Conservation (phyloP, 805 yeast genomes). For the Priceomyces melissophilus region DNA sequence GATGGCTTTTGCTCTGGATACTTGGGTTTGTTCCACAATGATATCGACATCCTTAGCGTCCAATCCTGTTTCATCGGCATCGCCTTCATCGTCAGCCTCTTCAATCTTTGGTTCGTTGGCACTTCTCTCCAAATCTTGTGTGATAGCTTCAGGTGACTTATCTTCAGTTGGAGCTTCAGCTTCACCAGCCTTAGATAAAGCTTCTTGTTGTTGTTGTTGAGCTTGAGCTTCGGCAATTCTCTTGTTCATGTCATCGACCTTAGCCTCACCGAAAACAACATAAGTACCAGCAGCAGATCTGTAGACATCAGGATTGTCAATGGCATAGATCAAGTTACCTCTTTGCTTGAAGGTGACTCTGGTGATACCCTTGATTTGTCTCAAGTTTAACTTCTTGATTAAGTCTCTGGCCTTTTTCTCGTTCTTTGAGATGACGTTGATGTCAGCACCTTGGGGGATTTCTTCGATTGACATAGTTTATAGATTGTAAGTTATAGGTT, state of each 20-base stretch:
- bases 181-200: conserved; percentile 43
- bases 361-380: conserved; percentile 85
- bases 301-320: conserved; percentile 93
- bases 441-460: conserved; percentile 82
- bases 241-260: conserved; percentile 89
- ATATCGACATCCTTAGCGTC: conserved; percentile 78
- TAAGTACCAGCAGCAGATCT: conserved; percentile 90
- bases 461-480: conserved; percentile 52
- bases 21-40: conserved; percentile 88
- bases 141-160: conserved; percentile 74
- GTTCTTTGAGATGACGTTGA: conserved; percentile 78
- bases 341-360: conserved; percentile 95
- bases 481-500: conserved; percentile 12
- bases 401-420: conserved; percentile 94
- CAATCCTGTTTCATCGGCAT: conserved; percentile 82
- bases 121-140: conserved; percentile 76
- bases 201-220: conserved; percentile 58
- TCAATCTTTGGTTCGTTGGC: conserved; percentile 45
- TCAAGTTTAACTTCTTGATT: conserved; percentile 83
- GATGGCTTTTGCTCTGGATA: conserved; percentile 84
- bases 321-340: conserved; percentile 87
- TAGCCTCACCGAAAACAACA: conserved; percentile 97
- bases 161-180: conserved; percentile 36
- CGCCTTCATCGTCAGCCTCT: conserved; percentile 60
- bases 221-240: conserved; percentile 82